A percentile compares a stretch with the other conserved stretches of the same genome.
Conservation (phyloP, 768 basidiomycete genomes). For the Xerocomus spinulosus region DNA sequence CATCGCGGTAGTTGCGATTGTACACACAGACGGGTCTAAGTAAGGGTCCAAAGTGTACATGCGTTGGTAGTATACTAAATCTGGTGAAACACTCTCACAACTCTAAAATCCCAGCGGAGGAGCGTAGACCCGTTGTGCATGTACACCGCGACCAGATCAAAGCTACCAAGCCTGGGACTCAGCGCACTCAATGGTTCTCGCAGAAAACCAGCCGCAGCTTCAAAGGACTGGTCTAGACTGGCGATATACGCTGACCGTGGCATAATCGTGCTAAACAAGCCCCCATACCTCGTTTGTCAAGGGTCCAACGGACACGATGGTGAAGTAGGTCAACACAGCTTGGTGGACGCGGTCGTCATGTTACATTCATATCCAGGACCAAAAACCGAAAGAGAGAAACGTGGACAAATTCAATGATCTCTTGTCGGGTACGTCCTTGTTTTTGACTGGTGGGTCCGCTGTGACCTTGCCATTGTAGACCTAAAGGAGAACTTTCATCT, state of each 20-base stretch:
- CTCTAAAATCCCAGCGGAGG: too few species aligned
- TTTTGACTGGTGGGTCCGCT: constrained; percentile 1
- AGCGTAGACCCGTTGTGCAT: constrained; percentile 7
- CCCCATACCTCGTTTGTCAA: constrained; percentile 55
- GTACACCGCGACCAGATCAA: constrained; percentile 19
- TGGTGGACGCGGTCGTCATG: constrained; percentile 2
- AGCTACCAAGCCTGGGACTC: constrained; percentile 9
- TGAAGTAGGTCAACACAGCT: constrained; percentile 15
- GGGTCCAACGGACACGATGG: constrained; percentile 25
- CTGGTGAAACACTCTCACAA: too few species aligned
- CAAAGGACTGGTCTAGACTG: constrained; percentile 30
- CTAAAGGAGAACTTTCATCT: constrained; percentile 31
- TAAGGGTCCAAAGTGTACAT: too few species aligned
- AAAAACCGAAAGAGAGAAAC: constrained; percentile 21
- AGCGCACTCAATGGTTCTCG: background rate
- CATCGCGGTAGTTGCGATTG: too few species aligned
- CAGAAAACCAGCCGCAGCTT: constrained; percentile 5
- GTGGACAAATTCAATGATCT: constrained; percentile 35
- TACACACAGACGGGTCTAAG: too few species aligned
- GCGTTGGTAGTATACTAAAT: too few species aligned
- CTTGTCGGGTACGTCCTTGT: constrained; percentile 30
- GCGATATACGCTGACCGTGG: constrained; percentile 51
- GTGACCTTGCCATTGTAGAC: constrained; percentile 18
- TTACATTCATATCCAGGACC: constrained; percentile 9
- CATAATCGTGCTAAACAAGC: constrained; percentile 57